Evolutionary conservation across 768 basidiomycete species (phyloP), one percentile per base, ranked within the genome.

Genomic region (Galerina marginata): DNA sequence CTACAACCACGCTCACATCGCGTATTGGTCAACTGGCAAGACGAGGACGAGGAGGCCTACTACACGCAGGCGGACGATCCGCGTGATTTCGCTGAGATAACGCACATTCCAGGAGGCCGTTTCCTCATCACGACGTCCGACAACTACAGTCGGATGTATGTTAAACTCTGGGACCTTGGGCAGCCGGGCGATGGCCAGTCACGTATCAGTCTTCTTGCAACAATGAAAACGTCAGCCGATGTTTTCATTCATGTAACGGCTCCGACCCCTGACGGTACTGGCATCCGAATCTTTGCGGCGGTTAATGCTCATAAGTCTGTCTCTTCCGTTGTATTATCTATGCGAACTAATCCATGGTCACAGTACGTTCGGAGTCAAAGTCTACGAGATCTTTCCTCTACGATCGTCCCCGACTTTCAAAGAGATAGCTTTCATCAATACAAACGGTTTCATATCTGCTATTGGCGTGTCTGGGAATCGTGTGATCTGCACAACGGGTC

Each of bases 81-180:
- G 11, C 33, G 26, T 9, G 49, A 36, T 12, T 26, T 50, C 20
- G 9, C 23, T 36, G 29, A 50, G 4, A 36, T 36, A 36, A 12
- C 16, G 49, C 11, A 29, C 26, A 26, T 50, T 29, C 49, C 49
- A 12, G 49, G 49, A 50, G 49, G 49, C 23, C 49, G 49, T 12
- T 50, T 50, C 36, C 33, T 50, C 10, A n/a, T 50, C 25, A 50
- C 49, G 4, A 50, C 29, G 26, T 50, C 49, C 14, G 25, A 50
- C 10, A 9, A 14, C 2, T 10, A 29, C 6, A 12, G 33, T 12
- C 12, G n/a, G 6, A 15, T 20, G 7, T 50, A 36, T 33, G 15
- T 50, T 14, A 50, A 50, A 6, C 49, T 50, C 6, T 50, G 49
- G 49, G 33, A 50, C 12, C 49, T 50, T 50, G 49, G 49, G 12